Percentiles rank a stretch among this genome's conserved stretches.
Conservation (phyloP, 2,329 filamentous ascomycete genomes). For the Hymenoscyphus linearis region DNA sequence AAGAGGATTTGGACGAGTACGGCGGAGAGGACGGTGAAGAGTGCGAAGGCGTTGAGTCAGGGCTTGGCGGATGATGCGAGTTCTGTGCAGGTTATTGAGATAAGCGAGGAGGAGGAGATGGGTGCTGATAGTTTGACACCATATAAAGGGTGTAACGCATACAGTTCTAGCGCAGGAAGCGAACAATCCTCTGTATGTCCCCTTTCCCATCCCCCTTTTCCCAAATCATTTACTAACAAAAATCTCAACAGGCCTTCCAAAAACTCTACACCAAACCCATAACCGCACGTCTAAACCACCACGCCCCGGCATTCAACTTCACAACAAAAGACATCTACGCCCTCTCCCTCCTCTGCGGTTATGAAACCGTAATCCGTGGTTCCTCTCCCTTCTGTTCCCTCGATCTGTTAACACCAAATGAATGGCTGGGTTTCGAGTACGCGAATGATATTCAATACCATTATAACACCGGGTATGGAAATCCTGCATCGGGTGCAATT, state of each 20-base stretch:
- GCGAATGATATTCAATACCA: constrained; percentile 45
- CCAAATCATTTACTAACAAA: not conserved
- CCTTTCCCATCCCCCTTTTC: not conserved
- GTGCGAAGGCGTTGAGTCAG: constrained; percentile 42
- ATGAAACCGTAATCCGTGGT: constrained; percentile 45
- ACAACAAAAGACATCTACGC: constrained; percentile 44
- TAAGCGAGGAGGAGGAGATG: constrained; percentile 42
- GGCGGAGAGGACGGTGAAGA: constrained; percentile 45
- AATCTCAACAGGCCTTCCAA: constrained; percentile 33
- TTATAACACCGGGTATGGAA: constrained; percentile 49
- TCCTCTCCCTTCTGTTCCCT: constrained; percentile 43
- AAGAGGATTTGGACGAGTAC: constrained; percentile 47
- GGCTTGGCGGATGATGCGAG: constrained; percentile 41
- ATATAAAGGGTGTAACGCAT: constrained; percentile 47
- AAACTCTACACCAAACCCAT: constrained; percentile 45
- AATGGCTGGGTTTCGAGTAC: constrained; percentile 46
- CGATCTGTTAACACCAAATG: constrained; percentile 39
- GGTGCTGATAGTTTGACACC: constrained; percentile 50
- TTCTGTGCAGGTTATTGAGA: constrained; percentile 38
- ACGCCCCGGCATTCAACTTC: constrained; percentile 47
- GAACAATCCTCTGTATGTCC: constrained; percentile 36
- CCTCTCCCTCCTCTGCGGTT: constrained; percentile 46
- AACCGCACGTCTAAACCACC: constrained; percentile 40
- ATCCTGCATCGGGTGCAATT: constrained; percentile 39
- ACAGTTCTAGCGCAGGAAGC: constrained; percentile 44